phyloP scores from a whole-genome alignment of 2,329 filamentous ascomycete genomes.

The Trichoderma sp. region DNA sequence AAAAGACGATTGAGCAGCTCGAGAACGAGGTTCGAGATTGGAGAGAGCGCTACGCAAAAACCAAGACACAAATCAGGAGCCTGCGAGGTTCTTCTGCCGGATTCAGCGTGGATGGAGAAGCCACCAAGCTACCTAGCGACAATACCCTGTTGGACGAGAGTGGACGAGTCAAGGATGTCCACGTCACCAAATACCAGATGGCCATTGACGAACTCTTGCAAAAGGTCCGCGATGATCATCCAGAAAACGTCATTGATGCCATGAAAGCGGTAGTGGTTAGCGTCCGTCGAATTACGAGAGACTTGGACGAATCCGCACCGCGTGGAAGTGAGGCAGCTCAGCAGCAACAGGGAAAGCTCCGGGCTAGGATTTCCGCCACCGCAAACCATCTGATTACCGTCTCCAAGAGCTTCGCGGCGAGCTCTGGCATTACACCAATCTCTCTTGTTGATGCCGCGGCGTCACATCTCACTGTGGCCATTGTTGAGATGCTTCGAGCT shows the following conservation, averaged over 20 bases:
- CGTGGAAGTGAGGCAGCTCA: slow-evolving; percentile 53
- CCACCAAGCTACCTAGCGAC: slow-evolving; percentile 63
- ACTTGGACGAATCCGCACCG: slow-evolving; percentile 61
- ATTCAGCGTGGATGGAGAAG: slow-evolving; percentile 65
- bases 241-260: slow-evolving; percentile 72
- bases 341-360: slow-evolving; percentile 66
- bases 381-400: slow-evolving; percentile 96
- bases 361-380: slow-evolving; percentile 80
- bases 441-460: slow-evolving; percentile 90
- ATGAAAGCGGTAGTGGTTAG: slow-evolving; percentile 84
- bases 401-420: slow-evolving; percentile 82
- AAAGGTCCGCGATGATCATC: slow-evolving; percentile 68
- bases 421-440: slow-evolving; percentile 84
- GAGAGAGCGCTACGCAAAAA: slow-evolving; percentile 82
- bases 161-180: slow-evolving; percentile 83
- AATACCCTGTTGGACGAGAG: slow-evolving; percentile 65
- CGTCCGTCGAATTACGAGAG: slow-evolving; percentile 80
- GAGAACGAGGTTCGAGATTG: slow-evolving; percentile 84
- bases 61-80: slow-evolving; percentile 81
- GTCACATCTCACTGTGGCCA: slow-evolving; percentile 78
- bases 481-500: slow-evolving; percentile 78
- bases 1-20: slow-evolving; percentile 69
- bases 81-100: slow-evolving; percentile 79
- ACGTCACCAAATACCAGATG: slow-evolving; percentile 93
- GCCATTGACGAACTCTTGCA: slow-evolving; percentile 87